Evolutionary conservation across 352 stramenopile genomes (phyloP), one percentile per base, ranked within the genome.

Genomic region (Pythium rhizo-oryzae): DNA sequence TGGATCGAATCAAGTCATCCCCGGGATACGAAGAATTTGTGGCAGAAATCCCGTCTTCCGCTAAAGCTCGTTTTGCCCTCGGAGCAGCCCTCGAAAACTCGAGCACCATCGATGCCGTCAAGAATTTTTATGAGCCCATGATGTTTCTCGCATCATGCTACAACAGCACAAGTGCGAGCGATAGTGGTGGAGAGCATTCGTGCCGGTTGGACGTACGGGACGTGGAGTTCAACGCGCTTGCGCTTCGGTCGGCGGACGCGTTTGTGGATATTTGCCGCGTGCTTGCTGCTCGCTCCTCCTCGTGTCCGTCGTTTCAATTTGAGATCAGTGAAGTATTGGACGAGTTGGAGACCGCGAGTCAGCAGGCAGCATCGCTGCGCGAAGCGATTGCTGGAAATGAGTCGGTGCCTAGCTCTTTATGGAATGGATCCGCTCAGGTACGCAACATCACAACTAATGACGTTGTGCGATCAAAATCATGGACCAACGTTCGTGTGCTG

Each of bases 61-160:
- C 82, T 21, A 82, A 81, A 47, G 25, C 59, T 41, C 83, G 84
- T 11, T 96, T 92, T 61, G 72, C 67, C 33, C 52, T 49, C 5
- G 84, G 84, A 21, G 75, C 82, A 0, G 54, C 79, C 4, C 47
- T 89, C 6, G 67, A 81, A 9, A 53, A 82, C 8, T 80, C 77
- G 47, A 49, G 62, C 19, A 23, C 57, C 47, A 57, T 3, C 13
- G 41, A 82, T 24, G 65, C 75, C 13, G 46, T 93, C 11, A 43
- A 77, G 1, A 77, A 90, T 39, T 49, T 91, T n/a, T 96, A 91
- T 61, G 80, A 96, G 55, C 87, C 87, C 4, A 92, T 96, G 80
- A 65, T 94, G 30, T 96, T 90, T 75, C 59, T 96, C 18, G 85
- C 85, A 24, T 74, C 70, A 18, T 74, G 39, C 44, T 58, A 59